These are phyloP conservation scores for Orbilia quercus DNA, from an alignment of 2,329 filamentous ascomycete species.

Conservation along the genomic window DNA sequence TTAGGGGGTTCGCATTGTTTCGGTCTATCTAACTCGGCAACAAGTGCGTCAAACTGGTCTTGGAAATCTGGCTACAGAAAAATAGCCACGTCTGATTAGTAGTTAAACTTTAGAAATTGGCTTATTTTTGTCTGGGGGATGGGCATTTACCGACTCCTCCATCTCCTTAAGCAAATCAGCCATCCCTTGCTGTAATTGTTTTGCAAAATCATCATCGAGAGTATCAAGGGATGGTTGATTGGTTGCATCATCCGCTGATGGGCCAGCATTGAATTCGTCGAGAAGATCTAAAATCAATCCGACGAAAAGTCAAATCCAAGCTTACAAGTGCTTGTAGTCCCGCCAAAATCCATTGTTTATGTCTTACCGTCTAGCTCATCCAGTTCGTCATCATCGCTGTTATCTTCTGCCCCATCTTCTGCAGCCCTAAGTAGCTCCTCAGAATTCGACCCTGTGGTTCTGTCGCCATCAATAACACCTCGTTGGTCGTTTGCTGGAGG, in stretches of 20 bases:
- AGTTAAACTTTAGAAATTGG: conserved; percentile 14
- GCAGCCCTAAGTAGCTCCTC: no score
- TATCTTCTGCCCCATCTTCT: conserved; percentile 68
- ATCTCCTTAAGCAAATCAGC: conserved; percentile 80
- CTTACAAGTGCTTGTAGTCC: neutral
- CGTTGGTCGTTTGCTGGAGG: no score
- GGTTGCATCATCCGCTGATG: conserved; percentile 52
- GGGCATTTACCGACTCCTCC: conserved; percentile 68
- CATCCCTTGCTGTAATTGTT: conserved; percentile 91
- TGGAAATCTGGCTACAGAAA: conserved; percentile 73
- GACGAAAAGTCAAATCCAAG: conserved; percentile 4
- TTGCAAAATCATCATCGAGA: conserved; percentile 80
- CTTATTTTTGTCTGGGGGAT: neutral
- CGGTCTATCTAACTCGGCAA: conserved; percentile 75
- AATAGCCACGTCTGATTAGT: conserved; percentile 8
- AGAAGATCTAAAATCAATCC: conserved; percentile 76
- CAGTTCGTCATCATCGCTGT: conserved; percentile 91
- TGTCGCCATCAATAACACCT: neutral
- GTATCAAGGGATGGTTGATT: conserved; percentile 65
- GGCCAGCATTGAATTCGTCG: conserved; percentile 75
- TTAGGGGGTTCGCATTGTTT: no score
- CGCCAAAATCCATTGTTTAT: neutral
- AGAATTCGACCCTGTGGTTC: no score
- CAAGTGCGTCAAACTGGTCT: conserved; percentile 79
- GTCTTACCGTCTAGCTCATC: conserved; percentile 86